These are phyloP conservation scores for Fusarium cyanostomum DNA, from an alignment of 2,329 filamentous ascomycete genomes.

Conservation along the genomic window DNA sequence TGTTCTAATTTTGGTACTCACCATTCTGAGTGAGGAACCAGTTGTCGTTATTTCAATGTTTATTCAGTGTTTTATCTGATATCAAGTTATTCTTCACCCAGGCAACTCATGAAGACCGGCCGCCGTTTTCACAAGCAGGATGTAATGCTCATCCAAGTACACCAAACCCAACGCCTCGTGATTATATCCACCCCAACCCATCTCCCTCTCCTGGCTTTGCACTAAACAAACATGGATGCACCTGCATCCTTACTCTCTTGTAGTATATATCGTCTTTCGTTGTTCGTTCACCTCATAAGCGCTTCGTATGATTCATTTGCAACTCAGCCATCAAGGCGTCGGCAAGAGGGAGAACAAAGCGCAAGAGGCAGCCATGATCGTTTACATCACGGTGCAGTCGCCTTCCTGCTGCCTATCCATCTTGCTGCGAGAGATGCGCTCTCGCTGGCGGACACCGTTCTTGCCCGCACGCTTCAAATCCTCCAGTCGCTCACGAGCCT, in stretches of 20 bases:
- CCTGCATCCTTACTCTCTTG: background rate
- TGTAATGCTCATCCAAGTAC: constrained; percentile 18
- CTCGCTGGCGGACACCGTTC: constrained; percentile 74
- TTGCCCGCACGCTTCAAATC: constrained; percentile 86
- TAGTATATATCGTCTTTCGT: background rate
- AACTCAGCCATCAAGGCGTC: constrained; percentile 2
- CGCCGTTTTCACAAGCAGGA: constrained; percentile 20
- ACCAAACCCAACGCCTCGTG: constrained; percentile 23
- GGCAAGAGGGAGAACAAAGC: background rate
- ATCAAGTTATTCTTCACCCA: background rate
- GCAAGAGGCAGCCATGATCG: background rate
- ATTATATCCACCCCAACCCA: background rate
- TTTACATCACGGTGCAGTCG: constrained; percentile 86
- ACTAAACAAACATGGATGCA: background rate
- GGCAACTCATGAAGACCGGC: background rate
- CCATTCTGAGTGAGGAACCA: background rate
- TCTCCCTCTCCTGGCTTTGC: background rate
- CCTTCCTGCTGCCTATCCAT: constrained; percentile 87
- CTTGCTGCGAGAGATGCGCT: constrained; percentile 83
- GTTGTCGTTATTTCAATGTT: background rate
- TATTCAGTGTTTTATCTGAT: background rate
- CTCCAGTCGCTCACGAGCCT: constrained; percentile 90
- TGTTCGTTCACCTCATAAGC: background rate
- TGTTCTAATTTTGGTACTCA: background rate
- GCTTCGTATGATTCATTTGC: background rate